phyloP scores from a whole-genome alignment of 208 protist species.

The Trypanosoma conorhini region DNA sequence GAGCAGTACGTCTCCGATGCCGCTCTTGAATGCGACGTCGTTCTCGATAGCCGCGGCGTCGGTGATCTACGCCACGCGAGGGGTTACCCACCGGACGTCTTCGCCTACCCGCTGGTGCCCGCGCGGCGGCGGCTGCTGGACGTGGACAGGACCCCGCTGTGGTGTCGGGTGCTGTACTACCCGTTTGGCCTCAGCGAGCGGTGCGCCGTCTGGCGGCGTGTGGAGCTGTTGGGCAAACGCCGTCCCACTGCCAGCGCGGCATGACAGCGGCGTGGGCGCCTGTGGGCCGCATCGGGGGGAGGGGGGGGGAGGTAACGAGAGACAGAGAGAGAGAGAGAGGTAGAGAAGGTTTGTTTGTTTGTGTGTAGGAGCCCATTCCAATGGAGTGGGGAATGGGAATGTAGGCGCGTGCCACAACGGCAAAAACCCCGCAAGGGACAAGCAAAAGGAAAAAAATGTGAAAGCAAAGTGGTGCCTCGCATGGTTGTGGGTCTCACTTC shows the following conservation, averaged over 20 bases:
- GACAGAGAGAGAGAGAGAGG: background rate
- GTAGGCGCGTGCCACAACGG: no score
- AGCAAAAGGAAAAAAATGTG: no score
- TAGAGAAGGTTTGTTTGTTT: background rate
- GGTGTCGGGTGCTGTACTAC: constrained; percentile 74
- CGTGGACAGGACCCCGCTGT: constrained; percentile 52
- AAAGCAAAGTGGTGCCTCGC: no score
- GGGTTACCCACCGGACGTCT: constrained; percentile 22
- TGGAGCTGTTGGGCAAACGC: constrained; percentile 35
- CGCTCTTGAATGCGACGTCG: constrained; percentile 39
- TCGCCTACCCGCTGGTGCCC: constrained; percentile 20
- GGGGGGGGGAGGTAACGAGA: background rate
- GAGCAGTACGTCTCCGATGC: constrained; percentile 54
- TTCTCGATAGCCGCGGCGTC: constrained; percentile 47
- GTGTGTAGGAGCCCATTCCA: background rate
- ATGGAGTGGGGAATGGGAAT: no score
- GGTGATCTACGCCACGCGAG: constrained; percentile 1
- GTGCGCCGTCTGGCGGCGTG: constrained; percentile 42
- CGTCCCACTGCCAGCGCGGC: background rate
- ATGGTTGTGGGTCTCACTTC: no score
- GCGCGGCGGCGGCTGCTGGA: constrained; percentile 41
- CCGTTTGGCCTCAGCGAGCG: constrained; percentile 54
- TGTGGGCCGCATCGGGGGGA: no score
- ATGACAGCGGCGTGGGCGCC: background rate
- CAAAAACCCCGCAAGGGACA: no score